Conservation (phyloP, 768 basidiomycete species). For the Hygrocybe coccinea region DNA sequence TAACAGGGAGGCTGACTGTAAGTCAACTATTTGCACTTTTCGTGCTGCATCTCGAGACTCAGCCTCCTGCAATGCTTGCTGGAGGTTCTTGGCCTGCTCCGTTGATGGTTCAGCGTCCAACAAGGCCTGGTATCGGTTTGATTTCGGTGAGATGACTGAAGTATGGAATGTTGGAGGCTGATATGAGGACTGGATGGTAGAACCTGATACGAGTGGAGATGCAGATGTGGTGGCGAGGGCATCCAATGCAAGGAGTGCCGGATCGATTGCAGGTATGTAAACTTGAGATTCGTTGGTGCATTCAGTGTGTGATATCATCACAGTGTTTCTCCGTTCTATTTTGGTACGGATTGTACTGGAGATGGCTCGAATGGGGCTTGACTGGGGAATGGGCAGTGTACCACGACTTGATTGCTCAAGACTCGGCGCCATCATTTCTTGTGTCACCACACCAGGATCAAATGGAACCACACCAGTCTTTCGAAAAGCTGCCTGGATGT, state of each 20-base stretch:
- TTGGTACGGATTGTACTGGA: neutral
- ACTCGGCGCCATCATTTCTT: conserved; percentile 22
- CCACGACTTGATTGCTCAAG: conserved; percentile 15
- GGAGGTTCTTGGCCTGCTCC: too few species aligned
- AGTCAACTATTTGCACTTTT: too few species aligned
- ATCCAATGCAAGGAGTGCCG: neutral
- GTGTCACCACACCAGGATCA: conserved; percentile 17
- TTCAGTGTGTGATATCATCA: neutral
- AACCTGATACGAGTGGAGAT: neutral
- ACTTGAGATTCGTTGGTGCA: neutral
- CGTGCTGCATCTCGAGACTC: too few species aligned
- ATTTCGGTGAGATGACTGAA: neutral
- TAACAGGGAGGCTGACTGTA: neutral
- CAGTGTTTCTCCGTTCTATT: neutral
- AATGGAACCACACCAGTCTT: conserved; percentile 21
- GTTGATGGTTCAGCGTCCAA: too few species aligned
- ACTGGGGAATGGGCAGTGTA: conserved; percentile 13
- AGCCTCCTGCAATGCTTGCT: too few species aligned
- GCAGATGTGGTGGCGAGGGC: neutral
- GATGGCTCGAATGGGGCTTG: neutral
- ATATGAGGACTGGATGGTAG: neutral
- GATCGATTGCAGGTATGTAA: too few species aligned
- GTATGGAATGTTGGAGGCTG: neutral
- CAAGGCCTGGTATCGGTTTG: too few species aligned
- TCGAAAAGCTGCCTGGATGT: conserved; percentile 16